These are phyloP conservation scores for Acacia melanoxylon DNA, from an alignment of 306 rosid genomes.

Conservation along the genomic window DNA sequence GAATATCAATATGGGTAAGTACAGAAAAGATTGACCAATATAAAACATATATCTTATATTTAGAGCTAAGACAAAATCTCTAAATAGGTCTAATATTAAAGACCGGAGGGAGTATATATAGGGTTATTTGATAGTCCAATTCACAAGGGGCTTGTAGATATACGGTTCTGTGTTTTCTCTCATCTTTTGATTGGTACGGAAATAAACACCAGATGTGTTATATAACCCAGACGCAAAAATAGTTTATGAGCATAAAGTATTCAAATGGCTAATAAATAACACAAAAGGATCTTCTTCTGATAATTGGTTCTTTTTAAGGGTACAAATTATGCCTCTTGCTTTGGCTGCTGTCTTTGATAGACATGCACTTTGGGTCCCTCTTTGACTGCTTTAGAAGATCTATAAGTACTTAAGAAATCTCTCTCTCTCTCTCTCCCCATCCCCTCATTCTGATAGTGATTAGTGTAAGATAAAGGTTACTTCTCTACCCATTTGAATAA, in stretches of 20 bases:
- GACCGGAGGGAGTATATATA: neutral
- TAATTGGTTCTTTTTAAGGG: conserved; percentile 25
- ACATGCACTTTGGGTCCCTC: conserved; percentile 34
- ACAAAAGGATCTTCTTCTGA: conserved; percentile 1
- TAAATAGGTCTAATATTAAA: too few species aligned
- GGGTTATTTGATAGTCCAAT: neutral
- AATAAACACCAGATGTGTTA: neutral
- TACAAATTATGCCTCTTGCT: conserved; percentile 26
- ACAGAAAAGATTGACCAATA: too few species aligned
- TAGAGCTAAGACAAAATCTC: too few species aligned
- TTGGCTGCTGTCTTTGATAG: conserved; percentile 26
- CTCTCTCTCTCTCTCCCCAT: neutral
- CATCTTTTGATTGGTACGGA: neutral
- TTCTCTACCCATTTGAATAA: neutral
- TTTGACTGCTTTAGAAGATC: conserved; percentile 49
- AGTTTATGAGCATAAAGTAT: neutral
- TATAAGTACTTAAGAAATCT: conserved; percentile 26
- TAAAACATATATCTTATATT: too few species aligned
- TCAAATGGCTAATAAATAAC: neutral
- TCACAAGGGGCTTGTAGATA: neutral
- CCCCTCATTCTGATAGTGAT: neutral
- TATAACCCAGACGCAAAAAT: neutral
- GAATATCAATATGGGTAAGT: too few species aligned
- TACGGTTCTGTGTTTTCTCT: neutral
- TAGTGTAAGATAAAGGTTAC: neutral